Evolutionary conservation across 139 green algal species (phyloP).

Genomic region (Yamagishiella unicocca): DNA sequence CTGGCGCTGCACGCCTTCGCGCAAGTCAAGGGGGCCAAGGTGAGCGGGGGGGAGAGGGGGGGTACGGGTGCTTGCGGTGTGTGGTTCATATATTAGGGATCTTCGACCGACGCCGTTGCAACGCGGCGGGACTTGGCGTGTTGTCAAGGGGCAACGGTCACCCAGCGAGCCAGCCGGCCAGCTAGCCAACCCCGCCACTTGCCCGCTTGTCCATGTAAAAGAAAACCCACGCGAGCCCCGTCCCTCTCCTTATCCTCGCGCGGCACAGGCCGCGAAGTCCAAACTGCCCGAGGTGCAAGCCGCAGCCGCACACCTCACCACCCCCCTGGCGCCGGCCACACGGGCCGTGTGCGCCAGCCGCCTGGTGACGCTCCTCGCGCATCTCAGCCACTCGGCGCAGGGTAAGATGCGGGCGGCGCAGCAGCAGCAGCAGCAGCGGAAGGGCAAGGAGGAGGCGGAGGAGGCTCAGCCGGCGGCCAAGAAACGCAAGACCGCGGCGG

Average conservation of each 20-base stretch:
- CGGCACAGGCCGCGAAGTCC: conserved; percentile 1
- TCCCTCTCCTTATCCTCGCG: no score
- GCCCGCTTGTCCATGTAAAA: no score
- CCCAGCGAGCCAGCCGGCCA: no score
- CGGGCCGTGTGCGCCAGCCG: conserved; percentile 65
- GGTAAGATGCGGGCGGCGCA: conserved; percentile 4
- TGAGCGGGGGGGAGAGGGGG: background rate
- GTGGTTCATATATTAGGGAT: no score
- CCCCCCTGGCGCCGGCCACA: conserved; percentile 7
- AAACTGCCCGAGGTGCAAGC: background rate
- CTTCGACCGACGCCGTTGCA: no score
- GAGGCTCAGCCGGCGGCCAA: background rate
- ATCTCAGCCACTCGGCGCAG: conserved; percentile 34
- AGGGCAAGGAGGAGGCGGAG: background rate
- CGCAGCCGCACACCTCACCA: background rate
- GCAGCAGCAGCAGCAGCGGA: conserved; percentile 8
- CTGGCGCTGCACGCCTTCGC: conserved; percentile 74
- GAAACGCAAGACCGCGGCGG: conserved; percentile 25
- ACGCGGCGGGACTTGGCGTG: no score
- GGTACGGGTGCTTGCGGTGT: no score
- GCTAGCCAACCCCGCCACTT: no score
- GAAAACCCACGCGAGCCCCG: no score
- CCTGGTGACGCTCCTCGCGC: conserved; percentile 60
- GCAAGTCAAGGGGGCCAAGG: conserved; percentile 18
- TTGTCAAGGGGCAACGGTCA: no score